Evolutionary conservation across 768 basidiomycete species (phyloP), one percentile per base, ranked within the genome.

Genomic region (Pisolithus orientalis): DNA sequence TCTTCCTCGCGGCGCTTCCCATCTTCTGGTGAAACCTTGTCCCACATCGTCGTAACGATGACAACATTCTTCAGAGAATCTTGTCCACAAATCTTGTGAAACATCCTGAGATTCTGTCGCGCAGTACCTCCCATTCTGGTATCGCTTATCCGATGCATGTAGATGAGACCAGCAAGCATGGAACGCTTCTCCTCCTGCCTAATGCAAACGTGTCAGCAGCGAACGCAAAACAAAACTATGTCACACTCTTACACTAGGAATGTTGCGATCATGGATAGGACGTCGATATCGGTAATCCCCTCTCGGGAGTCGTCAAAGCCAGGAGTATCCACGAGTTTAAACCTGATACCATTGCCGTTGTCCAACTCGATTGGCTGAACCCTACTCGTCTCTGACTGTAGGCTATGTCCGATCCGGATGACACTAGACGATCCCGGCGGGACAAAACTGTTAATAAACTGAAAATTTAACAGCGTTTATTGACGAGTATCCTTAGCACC

Each of bases 291-390:
- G 0, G 56, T 49, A 24, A 46, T 38, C n/a, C 54, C 49, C 4
- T 27, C 42, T 13, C 44, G 44, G 3, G 61, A 60, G 51, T 68
- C 64, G 28, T 69, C 61, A 44, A 60, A 64, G 11, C 62, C 62
- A 34, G 61, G 57, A 28, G 60, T 59, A 51, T 62, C 61, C 44
- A 81, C 71, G 4, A 81, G 63, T 0, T 64, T 71, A n/a, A 80
- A 64, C 27, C 42, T 55, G 7, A 62, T 59, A 2, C 71, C 74
- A 39, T 74, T 70, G 2, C 76, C 51, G 17, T 65, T 52, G 58
- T 78, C 74, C 3, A 72, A 63, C 5, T 64, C 47, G 0, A 73
- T 59, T 1, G 66, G 7, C 16, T 44, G 25, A 13, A 44, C 28
- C 6, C 31, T 7, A 3, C 28, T 27, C 21, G 44, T 44, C 6